These are phyloP conservation scores for Aspergillus persii DNA, from an alignment of 2,329 filamentous ascomycete genomes.

Conservation along the genomic window DNA sequence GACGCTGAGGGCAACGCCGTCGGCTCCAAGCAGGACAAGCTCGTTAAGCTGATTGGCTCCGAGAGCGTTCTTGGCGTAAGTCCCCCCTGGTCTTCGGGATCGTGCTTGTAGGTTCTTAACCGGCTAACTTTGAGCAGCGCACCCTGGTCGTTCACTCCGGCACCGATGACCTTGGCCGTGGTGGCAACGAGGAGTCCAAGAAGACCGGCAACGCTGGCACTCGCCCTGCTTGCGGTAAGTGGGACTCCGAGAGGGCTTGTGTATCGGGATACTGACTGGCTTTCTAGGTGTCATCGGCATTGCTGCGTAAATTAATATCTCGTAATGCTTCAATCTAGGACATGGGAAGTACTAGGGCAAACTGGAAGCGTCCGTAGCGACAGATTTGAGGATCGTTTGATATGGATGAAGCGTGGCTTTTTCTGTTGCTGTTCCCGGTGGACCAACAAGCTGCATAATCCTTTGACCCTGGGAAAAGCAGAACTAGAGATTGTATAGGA, in stretches of 20 bases:
- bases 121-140: slow-evolving; percentile 56
- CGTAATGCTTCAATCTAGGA: slow-evolving; percentile 14
- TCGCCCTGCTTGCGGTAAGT: slow-evolving; percentile 89
- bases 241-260: neutral
- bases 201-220: slow-evolving; percentile 96
- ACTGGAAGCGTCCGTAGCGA: slow-evolving; percentile 11
- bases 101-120: neutral
- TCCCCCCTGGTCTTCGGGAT: slow-evolving; percentile 10
- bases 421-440: neutral
- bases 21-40: slow-evolving; percentile 74
- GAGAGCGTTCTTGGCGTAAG: slow-evolving; percentile 89
- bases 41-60: slow-evolving; percentile 93
- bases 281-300: slow-evolving; percentile 79
- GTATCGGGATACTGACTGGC: slow-evolving; percentile 2
- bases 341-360: slow-evolving; percentile 9
- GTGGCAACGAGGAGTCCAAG: slow-evolving; percentile 88
- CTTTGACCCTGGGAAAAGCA: slow-evolving; percentile 1
- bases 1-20: slow-evolving; percentile 87
- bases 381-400: neutral
- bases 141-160: slow-evolving; percentile 93
- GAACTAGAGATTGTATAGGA: slow-evolving; percentile 9
- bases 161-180: slow-evolving; percentile 95
- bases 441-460: neutral
- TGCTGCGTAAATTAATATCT: slow-evolving; percentile 58
- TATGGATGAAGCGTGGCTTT: slow-evolving; percentile 1